Evolutionary conservation across 177 flowering plant species (phyloP).

Genomic region (Telopea speciosissima): DNA sequence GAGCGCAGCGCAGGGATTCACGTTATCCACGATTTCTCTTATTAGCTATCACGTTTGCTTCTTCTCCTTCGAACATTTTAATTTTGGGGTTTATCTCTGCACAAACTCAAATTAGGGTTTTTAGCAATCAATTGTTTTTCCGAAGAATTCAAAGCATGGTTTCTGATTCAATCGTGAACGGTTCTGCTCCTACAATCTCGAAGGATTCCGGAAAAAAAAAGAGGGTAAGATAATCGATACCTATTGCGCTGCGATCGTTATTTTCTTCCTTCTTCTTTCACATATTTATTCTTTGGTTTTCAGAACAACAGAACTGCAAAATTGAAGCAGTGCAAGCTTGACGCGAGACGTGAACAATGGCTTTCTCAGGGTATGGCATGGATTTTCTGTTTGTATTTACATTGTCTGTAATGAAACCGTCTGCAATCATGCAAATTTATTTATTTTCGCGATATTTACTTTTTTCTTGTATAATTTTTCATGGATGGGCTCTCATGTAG

Average conservation of each 20-base stretch:
- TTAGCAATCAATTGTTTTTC: conserved; percentile 1
- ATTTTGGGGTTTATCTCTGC: conserved; percentile 7
- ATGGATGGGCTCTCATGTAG: conserved; percentile 23
- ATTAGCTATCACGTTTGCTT: conserved; percentile 5
- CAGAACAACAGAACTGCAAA: conserved; percentile 77
- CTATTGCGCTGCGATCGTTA: conserved; percentile 1
- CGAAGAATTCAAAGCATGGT: conserved; percentile 28
- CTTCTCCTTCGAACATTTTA: background rate
- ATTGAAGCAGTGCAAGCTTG: conserved; percentile 89
- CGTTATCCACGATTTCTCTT: conserved; percentile 36
- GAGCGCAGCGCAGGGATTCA: conserved; percentile 36
- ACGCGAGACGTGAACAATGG: conserved; percentile 92
- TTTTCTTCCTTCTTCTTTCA: too few relatives aligned
- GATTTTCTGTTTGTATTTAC: background rate
- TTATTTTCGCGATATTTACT: background rate
- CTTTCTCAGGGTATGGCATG: conserved; percentile 64
- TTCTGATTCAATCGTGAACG: conserved; percentile 40
- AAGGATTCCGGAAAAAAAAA: conserved; percentile 58
- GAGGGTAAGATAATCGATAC: conserved; percentile 31
- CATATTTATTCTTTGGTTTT: conserved; percentile 11
- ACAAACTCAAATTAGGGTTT: conserved; percentile 30
- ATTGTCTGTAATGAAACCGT: background rate
- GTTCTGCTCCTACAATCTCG: conserved; percentile 23
- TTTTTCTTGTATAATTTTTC: background rate
- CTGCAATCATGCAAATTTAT: background rate